Percentiles rank a stretch among this genome's conserved stretches.
Evolutionary conservation across 2,329 filamentous ascomycete species (phyloP).

Genomic region (Colletotrichum liriopes): DNA sequence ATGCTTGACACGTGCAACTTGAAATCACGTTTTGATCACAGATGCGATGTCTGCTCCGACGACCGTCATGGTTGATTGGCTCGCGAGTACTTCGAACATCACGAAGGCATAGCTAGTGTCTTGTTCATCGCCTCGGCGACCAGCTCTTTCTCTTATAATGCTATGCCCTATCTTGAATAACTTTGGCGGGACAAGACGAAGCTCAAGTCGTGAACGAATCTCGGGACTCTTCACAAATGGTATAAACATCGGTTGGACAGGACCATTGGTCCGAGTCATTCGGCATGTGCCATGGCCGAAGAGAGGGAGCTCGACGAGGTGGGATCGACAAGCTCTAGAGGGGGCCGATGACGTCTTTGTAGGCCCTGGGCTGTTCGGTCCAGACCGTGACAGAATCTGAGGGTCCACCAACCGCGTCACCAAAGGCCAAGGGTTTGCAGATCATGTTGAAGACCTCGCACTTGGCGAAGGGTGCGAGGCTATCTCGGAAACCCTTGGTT

Average conservation of each 20-base stretch:
- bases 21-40: slow-evolving; percentile 6
- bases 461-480: background rate
- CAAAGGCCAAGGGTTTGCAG: slow-evolving; percentile 19
- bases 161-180: background rate
- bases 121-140: background rate
- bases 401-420: slow-evolving; percentile 31
- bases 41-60: background rate
- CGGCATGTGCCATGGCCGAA: background rate
- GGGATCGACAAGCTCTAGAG: slow-evolving; percentile 12
- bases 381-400: slow-evolving; percentile 19
- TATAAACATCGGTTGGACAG: background rate
- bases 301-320: background rate
- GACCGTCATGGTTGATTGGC: background rate
- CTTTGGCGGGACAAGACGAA: background rate
- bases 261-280: background rate
- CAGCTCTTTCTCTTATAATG: background rate
- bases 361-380: slow-evolving; percentile 14
- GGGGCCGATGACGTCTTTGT: slow-evolving; percentile 28
- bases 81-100: background rate
- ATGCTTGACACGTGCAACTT: slow-evolving; percentile 22
- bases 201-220: background rate
- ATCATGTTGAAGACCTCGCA: background rate
- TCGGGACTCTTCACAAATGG: background rate
- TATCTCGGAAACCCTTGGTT: background rate
- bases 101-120: background rate